These are phyloP conservation scores for Cenchrus americanus DNA, from an alignment of 176 grass and related monocot genomes.

Conservation along the genomic window DNA sequence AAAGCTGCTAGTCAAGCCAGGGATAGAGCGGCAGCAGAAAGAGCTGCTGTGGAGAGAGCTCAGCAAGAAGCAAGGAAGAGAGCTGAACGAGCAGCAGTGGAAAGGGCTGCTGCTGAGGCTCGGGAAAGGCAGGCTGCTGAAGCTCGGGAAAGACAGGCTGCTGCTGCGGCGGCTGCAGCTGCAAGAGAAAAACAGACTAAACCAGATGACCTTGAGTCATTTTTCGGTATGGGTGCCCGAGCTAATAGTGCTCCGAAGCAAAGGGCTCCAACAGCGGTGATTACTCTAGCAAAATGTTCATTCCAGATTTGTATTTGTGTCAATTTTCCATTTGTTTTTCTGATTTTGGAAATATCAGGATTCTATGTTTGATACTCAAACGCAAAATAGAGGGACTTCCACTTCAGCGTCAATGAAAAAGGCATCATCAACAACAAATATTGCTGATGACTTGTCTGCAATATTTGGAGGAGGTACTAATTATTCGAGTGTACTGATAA, in stretches of 20 bases:
- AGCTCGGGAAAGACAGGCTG: constrained; percentile 55
- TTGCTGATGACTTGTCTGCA: constrained; percentile 87
- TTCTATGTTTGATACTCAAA: constrained; percentile 70
- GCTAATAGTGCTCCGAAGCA: constrained; percentile 83
- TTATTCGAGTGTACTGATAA: constrained; percentile 18
- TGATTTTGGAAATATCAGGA: constrained; percentile 65
- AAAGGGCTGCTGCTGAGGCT: constrained; percentile 70
- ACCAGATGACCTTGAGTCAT: constrained; percentile 92
- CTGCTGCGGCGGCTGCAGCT: constrained; percentile 55
- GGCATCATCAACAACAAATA: constrained; percentile 77
- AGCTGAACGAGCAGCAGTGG: constrained; percentile 67
- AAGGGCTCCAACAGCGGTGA: constrained; percentile 64
- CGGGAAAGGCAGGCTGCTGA: constrained; percentile 67
- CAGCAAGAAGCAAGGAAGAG: constrained; percentile 74
- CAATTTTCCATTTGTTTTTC: constrained; percentile 23
- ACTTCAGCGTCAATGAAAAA: constrained; percentile 72
- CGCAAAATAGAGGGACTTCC: constrained; percentile 63
- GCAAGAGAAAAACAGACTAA: constrained; percentile 69
- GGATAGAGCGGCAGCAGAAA: constrained; percentile 69
- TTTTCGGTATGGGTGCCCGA: constrained; percentile 79
- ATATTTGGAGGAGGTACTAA: constrained; percentile 94
- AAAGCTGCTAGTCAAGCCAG: constrained; percentile 51
- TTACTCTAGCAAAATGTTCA: constrained; percentile 38
- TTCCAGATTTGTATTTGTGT: constrained; percentile 14
- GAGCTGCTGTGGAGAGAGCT: constrained; percentile 74